These are phyloP conservation scores for Platanthera guangdongensis DNA, from an alignment of 106 monocot species.

Conservation along the genomic window DNA sequence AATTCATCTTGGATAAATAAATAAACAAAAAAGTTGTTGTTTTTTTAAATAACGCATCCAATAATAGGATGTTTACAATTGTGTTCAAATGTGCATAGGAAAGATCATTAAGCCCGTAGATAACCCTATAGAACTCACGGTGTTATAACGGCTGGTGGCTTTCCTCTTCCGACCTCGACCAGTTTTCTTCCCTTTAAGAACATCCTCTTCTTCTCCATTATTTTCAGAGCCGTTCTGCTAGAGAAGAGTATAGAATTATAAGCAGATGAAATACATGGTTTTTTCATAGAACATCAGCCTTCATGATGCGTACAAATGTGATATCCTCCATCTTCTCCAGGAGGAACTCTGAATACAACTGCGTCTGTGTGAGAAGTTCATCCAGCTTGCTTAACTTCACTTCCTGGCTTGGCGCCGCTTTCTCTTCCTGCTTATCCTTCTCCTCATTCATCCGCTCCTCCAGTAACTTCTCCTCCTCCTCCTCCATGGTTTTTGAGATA, in stretches of 20 bases:
- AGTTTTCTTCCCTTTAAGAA: slow-evolving; percentile 32
- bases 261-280: neutral
- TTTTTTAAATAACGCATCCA: neutral
- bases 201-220: slow-evolving; percentile 15
- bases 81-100: too few relatives aligned
- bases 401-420: neutral
- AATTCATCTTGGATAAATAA: neutral
- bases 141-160: slow-evolving; percentile 22
- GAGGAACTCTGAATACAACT: slow-evolving; percentile 61
- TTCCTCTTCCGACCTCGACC: slow-evolving; percentile 76
- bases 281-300: neutral
- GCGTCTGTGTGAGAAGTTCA: slow-evolving; percentile 23
- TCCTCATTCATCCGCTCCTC: neutral
- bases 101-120: neutral
- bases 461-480: slow-evolving; percentile 21
- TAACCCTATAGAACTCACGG: slow-evolving; percentile 28
- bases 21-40: neutral
- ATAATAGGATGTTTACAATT: too few relatives aligned
- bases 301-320: slow-evolving; percentile 27
- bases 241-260: neutral
- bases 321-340: slow-evolving; percentile 87
- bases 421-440: slow-evolving; percentile 3
- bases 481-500: slow-evolving; percentile 20
- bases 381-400: slow-evolving; percentile 24
- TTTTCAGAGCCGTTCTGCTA: slow-evolving; percentile 30